Evolutionary conservation across 169 alveolate species (phyloP).

Genomic region (Plasmodium vinckei): DNA sequence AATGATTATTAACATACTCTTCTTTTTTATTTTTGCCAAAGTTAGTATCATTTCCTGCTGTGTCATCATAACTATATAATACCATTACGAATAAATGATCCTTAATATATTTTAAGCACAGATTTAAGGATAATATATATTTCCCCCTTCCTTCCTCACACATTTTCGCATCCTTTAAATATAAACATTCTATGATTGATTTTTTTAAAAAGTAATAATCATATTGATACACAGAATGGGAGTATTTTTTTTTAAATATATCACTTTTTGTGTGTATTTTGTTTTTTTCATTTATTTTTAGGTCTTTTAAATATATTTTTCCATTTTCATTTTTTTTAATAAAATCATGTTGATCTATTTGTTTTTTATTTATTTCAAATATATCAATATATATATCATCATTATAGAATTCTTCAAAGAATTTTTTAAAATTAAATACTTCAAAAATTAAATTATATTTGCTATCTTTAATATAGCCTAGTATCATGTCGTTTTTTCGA

Average conservation of each 20-base stretch:
- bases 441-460: constrained; percentile 68
- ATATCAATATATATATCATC: constrained; percentile 20
- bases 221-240: constrained; percentile 21
- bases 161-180: not conserved
- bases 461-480: constrained; percentile 59
- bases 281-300: constrained; percentile 16
- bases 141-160: not conserved
- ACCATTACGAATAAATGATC: constrained; percentile 8
- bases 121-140: constrained; percentile 8
- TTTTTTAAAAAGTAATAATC: constrained; percentile 53
- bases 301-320: constrained; percentile 41
- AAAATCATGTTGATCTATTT: not conserved
- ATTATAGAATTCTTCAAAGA: constrained; percentile 13
- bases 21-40: not conserved
- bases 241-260: not conserved
- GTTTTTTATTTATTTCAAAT: constrained; percentile 23
- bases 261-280: not conserved
- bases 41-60: not conserved
- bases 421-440: constrained; percentile 43
- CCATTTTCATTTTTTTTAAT: constrained; percentile 6
- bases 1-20: not conserved
- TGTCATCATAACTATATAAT: not conserved
- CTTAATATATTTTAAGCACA: constrained; percentile 19
- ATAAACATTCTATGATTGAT: constrained; percentile 13
- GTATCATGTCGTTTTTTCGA: constrained; percentile 37